Percentiles rank a stretch among this genome's conserved stretches.
Conservation (phyloP, 192 early-diverging fungal species). For the Pilobolus umbonatus region DNA sequence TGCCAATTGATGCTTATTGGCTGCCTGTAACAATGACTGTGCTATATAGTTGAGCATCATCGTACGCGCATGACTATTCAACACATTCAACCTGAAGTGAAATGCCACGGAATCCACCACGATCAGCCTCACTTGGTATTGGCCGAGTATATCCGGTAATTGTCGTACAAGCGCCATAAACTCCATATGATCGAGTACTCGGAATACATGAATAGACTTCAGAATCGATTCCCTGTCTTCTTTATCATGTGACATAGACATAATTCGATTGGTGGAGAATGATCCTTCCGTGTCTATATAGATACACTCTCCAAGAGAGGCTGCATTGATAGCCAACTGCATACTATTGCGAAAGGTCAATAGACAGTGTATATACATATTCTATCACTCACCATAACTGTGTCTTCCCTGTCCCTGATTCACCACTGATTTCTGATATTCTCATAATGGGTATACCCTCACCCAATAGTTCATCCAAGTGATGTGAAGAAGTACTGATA, state of each 20-base stretch:
- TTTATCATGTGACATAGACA: neutral
- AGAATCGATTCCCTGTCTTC: neutral
- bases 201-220: constrained; percentile 11
- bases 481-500: neutral
- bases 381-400: constrained; percentile 11
- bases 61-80: neutral
- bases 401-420: constrained; percentile 21
- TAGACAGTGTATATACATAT: neutral
- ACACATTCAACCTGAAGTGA: constrained; percentile 14
- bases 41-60: neutral
- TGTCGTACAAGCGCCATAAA: constrained; percentile 5
- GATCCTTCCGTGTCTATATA: constrained; percentile 26
- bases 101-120: constrained; percentile 16
- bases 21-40: neutral
- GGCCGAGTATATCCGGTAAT: constrained; percentile 3
- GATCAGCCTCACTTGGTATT: constrained; percentile 10
- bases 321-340: constrained; percentile 19
- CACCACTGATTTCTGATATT: constrained; percentile 15
- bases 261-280: neutral
- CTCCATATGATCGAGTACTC: constrained; percentile 7
- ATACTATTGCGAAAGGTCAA: neutral
- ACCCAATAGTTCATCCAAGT: neutral
- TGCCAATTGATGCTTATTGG: constrained; percentile 5
- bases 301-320: constrained; percentile 5
- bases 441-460: neutral